Percentiles rank a stretch among this genome's conserved stretches.
phyloP scores from a whole-genome alignment of 148 eudicot species.

The Chenopodium album region DNA sequence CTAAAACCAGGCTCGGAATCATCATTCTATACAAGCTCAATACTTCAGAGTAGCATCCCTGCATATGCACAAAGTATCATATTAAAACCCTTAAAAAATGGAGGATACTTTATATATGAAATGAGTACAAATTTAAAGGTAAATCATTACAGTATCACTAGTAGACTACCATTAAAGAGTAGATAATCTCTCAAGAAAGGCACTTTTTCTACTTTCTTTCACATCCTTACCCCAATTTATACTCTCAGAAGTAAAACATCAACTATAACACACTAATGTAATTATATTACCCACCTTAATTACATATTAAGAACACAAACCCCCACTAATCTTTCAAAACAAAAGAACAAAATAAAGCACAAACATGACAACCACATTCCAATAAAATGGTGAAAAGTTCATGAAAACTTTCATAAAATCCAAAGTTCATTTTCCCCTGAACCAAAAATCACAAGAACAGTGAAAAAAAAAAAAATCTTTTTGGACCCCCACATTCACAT shows the following conservation, averaged over 20 bases:
- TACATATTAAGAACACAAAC: not conserved
- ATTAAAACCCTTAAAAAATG: not conserved
- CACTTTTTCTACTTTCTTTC: not conserved
- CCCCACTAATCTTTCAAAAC: not conserved
- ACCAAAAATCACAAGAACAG: constrained; percentile 18
- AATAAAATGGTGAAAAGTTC: constrained; percentile 7
- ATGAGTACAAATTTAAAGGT: not conserved
- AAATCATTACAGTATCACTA: not conserved
- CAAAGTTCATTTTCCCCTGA: constrained; percentile 3
- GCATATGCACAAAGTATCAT: not conserved
- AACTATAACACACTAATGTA: not conserved
- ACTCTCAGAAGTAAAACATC: not conserved
- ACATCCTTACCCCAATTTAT: not conserved
- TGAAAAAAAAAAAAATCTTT: not conserved
- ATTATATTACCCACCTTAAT: not conserved
- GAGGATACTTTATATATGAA: too few relatives aligned
- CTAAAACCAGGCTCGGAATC: constrained; percentile 3
- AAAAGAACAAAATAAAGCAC: not conserved
- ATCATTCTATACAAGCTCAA: constrained; percentile 26
- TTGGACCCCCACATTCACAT: constrained; percentile 19
- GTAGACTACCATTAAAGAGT: not conserved
- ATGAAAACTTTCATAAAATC: not conserved
- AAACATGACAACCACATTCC: not conserved
- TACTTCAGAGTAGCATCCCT: not conserved
- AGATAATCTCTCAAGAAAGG: not conserved